Evolutionary conservation across 441 rosid genomes (phyloP), one percentile per base, ranked within the genome.

Genomic region (Bocquillonia castaneifolia): DNA sequence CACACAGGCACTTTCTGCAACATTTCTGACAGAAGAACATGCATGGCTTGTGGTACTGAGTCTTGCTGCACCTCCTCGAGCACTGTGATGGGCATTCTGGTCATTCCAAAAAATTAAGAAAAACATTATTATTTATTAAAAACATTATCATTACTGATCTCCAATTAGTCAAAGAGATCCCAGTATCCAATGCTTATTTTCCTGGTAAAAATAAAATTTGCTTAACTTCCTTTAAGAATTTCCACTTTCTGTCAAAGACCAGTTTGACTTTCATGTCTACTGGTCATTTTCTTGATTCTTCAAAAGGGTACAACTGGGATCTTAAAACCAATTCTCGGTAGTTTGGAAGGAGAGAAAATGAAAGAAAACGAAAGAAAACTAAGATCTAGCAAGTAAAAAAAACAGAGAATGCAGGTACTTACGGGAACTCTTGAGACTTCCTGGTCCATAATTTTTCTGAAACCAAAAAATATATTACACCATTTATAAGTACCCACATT

Each of bases 1-100:
- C 97, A 67, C 97, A 91, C 15, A 91, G 73, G 76, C 97, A 91
- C 63, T 83, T 91, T 25, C 47, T 75, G 86, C 97, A 91, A 74
- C 97, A 91, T 63, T 88, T 91, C 76, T 89, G 84, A 55, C 97
- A 91, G 82, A 88, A 91, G 78, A 78, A 78, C 67, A 89, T 75
- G 84, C 97, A 91, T 0, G 96, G 89, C 72, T 91, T 91, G 70
- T 80, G 87, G 87, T 91, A 86, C 67, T 82, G 89, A 29, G 96
- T 91, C 71, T 64, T 2, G 61, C 85, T 18, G 78, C 97, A 91
- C 68, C 97, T 89, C 82, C 86, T 82, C 39, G 80, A 2, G 76
- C 97, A 91, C 60, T 81, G 78, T 20, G 82, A 68, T 0, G 89
- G 89, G 66, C 96, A 91, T 74, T 91, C 96, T 89, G 90, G 72